Evolutionary conservation across 2,329 filamentous ascomycete species (phyloP), one percentile per base, ranked within the genome.

Genomic region (Alternaria sp.): DNA sequence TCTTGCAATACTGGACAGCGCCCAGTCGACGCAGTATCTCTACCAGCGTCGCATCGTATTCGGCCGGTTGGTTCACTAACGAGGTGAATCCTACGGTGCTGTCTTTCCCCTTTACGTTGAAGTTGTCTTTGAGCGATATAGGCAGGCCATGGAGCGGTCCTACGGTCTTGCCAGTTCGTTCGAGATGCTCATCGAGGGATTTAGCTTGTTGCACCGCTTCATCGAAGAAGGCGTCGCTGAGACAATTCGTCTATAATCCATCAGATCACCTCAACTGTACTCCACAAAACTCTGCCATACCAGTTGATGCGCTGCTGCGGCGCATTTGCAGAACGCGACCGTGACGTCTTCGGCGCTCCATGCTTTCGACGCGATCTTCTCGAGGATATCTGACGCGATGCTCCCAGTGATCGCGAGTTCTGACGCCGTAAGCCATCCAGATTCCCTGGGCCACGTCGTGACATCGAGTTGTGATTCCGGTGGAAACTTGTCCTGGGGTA

Each of bases 91-190:
- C 90, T 1, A 90, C 84, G 0, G 88, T 89, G 21, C 87, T 82
- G 65, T 90, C 88, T 12, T 88, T 82, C 6, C 88, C 88, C 3
- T 77, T 75, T 14, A 91, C 80, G 61, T 91, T 86, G 82, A 92
- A 90, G 72, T 90, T 89, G 79, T 93, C 90, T 72, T 93, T 93
- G 50, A 93, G 83, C 0, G 89, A 87, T 51, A 91, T 81, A 0
- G 88, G 88, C 0, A 91, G 62, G 75, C 89, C 91, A 75, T 93
- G 90, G 2, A 93, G 83, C 2, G 90, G 89, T 0, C 91, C 91
- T 41, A 85, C 78, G 0, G 83, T 76, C 65, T 81, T 77, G 25
- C 82, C 83, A 12, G 79, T 84, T 53, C 76, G 78, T 20, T 77
- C 67, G 5, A 86, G 80, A 61, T 87, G 81, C 1, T 83, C 79